These are phyloP conservation scores for Phytophthora hybrid DNA, from an alignment of 352 stramenopile species.

Conservation along the genomic window DNA sequence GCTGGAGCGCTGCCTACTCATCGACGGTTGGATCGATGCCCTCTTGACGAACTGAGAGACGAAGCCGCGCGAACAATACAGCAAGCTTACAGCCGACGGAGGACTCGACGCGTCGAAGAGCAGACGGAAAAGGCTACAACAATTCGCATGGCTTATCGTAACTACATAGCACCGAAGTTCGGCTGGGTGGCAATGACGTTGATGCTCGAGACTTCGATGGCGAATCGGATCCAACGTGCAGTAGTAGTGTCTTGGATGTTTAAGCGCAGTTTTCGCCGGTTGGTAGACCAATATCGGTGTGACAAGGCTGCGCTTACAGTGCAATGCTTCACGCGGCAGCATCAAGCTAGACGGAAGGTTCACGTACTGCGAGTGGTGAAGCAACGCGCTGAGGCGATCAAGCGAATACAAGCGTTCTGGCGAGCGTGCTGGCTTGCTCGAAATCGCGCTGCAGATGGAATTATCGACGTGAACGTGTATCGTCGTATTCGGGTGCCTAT, in stretches of 20 bases:
- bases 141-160: constrained; percentile 63
- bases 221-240: constrained; percentile 47
- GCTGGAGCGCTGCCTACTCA: constrained; percentile 6
- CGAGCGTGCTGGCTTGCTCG: constrained; percentile 37
- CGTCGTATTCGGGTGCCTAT: constrained; percentile 39
- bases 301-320: constrained; percentile 39
- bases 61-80: constrained; percentile 54
- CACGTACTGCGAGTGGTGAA: constrained; percentile 24
- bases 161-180: constrained; percentile 74
- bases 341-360: constrained; percentile 20
- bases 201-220: constrained; percentile 51
- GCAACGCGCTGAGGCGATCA: constrained; percentile 24
- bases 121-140: constrained; percentile 34
- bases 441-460: constrained; percentile 24
- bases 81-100: constrained; percentile 42
- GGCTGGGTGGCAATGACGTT: constrained; percentile 58
- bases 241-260: constrained; percentile 46
- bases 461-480: constrained; percentile 42
- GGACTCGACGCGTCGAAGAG: constrained; percentile 31
- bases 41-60: constrained; percentile 34
- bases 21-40: constrained; percentile 1
- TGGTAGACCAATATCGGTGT: constrained; percentile 15
- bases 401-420: constrained; percentile 50
- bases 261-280: constrained; percentile 22
- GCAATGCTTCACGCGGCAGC: constrained; percentile 39